A percentile compares a stretch with the other conserved stretches of the same genome.
Evolutionary conservation across 257 asterid species (phyloP).

Genomic region (Fraxinus anomala): DNA sequence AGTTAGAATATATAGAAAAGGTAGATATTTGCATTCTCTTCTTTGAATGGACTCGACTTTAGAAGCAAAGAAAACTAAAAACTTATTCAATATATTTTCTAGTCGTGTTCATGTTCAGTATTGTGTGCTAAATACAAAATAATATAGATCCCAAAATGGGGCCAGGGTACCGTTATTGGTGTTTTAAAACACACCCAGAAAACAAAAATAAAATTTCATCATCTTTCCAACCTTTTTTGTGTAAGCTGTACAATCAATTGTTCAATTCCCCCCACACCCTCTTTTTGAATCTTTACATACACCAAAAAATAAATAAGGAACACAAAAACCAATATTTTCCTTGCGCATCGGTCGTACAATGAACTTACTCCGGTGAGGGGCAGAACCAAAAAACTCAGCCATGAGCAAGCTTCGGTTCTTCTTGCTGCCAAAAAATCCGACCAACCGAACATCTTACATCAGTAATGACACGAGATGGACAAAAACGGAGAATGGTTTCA

Average conservation of each 20-base stretch:
- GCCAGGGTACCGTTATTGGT: background rate
- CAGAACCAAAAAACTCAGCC: slow-evolving; percentile 35
- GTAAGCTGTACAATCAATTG: slow-evolving; percentile 48
- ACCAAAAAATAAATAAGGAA: slow-evolving; percentile 15
- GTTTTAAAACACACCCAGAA: slow-evolving; percentile 21
- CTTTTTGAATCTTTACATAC: slow-evolving; percentile 29
- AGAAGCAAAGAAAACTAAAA: too few species aligned
- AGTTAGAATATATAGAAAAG: background rate
- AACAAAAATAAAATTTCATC: slow-evolving; percentile 24
- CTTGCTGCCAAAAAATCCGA: background rate
- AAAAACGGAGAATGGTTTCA: background rate
- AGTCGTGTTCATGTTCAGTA: background rate
- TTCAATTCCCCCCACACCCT: slow-evolving; percentile 38
- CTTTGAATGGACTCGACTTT: too few species aligned
- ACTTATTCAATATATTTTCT: too few species aligned
- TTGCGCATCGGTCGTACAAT: slow-evolving; percentile 29
- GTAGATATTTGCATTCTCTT: background rate
- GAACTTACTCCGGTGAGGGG: background rate
- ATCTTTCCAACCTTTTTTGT: slow-evolving; percentile 14
- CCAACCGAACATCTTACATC: background rate
- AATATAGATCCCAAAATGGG: background rate
- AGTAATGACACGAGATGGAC: background rate
- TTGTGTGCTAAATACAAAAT: background rate
- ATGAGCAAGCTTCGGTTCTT: background rate
- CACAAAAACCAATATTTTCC: slow-evolving; percentile 22